Evolutionary conservation across 1,284 basidiomycete genomes (phyloP).

Genomic region (Prillingera fragicola): DNA sequence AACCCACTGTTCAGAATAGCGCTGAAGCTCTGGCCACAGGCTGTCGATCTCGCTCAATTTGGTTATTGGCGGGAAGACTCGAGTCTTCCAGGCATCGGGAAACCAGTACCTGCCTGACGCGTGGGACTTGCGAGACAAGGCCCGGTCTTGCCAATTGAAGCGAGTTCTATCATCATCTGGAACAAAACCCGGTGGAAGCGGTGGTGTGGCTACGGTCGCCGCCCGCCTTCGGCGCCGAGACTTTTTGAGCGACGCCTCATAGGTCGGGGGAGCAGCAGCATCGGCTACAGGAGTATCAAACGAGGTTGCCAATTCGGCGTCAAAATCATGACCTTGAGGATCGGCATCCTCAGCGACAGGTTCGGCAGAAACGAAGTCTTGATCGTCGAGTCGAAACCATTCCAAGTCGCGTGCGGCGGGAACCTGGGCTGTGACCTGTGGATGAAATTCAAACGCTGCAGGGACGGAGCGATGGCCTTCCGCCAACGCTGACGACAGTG

Average conservation of each 20-base stretch:
- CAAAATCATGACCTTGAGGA: no score
- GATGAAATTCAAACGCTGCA: no score
- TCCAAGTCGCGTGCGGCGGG: no score
- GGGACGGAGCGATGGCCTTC: no score
- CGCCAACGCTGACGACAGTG: no score
- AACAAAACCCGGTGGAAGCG: slow-evolving; percentile 19
- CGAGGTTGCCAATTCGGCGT: no score
- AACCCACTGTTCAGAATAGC: slow-evolving; percentile 32
- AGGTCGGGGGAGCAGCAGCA: slow-evolving; percentile 2
- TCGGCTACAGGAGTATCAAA: no score
- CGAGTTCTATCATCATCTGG: slow-evolving; percentile 29
- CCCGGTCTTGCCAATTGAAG: slow-evolving; percentile 34
- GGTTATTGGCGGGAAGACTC: slow-evolving; percentile 45
- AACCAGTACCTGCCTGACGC: slow-evolving; percentile 21
- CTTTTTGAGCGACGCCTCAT: slow-evolving; percentile 8
- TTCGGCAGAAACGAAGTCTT: no score
- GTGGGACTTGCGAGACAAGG: slow-evolving; percentile 3
- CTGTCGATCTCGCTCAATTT: slow-evolving; percentile 44
- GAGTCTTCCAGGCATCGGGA: slow-evolving; percentile 12
- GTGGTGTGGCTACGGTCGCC: not conserved
- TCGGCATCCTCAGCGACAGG: no score
- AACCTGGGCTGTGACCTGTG: no score
- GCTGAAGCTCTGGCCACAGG: slow-evolving; percentile 51
- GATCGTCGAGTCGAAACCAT: no score
- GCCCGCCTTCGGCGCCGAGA: slow-evolving; percentile 8